Base-by-base conservation (phyloP, 2,329 filamentous ascomycete species). In the Colletotrichum brevisporum region DNA sequence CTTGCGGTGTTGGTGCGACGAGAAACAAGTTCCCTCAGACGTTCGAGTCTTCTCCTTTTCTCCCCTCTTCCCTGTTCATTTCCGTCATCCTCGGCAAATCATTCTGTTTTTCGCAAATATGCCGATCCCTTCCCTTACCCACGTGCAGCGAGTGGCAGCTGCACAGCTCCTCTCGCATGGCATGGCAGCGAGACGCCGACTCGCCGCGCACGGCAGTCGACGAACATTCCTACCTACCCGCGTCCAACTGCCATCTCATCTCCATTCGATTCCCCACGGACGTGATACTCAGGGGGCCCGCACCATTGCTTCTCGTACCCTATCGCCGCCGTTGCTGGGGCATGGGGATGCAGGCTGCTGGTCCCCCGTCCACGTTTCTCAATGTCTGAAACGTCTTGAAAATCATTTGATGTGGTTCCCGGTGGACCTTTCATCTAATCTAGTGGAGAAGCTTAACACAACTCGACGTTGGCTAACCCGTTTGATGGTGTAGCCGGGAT, bases 401-500 rank as follows among this genome's bases (percentile, higher is more conserved):
- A 58, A 65, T 54, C 27, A 10, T 62, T 62, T 36, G 39, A 53
- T 27, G 48, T 52, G 39, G 9, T 52, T 27, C 26, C 15, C 21
- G 12, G 21, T n/a, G 45, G 53, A 39, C 36, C 53, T 58, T 53
- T 64, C 47, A 51, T 64, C 45, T 64, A 51, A 64, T 52, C 52
- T 58, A 43, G 27, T 58, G 61, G 61, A 39, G 53, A 51, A 51
- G 45, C 13, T 21, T 8, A 16, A 43, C 31, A 10, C 31, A 16
- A 31, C 21, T 24, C 2, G 21, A 24, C 48, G 41, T 45, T 54
- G 21, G 55, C 66, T 67, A 69, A 69, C 56, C 56, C 53, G 63
- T 60, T 66, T 39, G 41, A 21, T 62, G 67, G 26, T 57, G 53
- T 58, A 67, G 71, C 72, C 58, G 71, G 70, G 41, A 69, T 72